A percentile compares a stretch with the other conserved stretches of the same genome.
Conservation (phyloP, 768 basidiomycete genomes). For the Macrolepiota albuminosa region DNA sequence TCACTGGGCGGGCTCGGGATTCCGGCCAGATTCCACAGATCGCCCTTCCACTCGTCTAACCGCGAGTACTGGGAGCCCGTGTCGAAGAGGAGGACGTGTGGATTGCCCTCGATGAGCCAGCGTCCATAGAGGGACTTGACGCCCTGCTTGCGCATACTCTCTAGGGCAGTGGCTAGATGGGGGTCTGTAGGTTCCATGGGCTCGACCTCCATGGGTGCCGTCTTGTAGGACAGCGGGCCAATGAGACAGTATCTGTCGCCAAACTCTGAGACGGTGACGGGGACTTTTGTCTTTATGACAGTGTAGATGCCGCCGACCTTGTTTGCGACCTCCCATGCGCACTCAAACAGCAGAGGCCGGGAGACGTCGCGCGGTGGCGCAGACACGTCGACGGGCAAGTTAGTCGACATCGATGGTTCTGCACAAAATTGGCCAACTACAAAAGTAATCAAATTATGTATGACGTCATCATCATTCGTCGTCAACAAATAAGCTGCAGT, state of each 20-base stretch:
- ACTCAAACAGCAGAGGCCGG: slow-evolving; percentile 84
- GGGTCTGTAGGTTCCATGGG: slow-evolving; percentile 83
- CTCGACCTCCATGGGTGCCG: slow-evolving; percentile 99
- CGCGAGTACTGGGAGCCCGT: slow-evolving; percentile 82
- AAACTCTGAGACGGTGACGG: slow-evolving; percentile 95
- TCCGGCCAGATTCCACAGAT: slow-evolving; percentile 97
- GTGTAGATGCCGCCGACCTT: slow-evolving; percentile 99
- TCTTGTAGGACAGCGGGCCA: slow-evolving; percentile 97
- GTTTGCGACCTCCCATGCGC: slow-evolving; percentile 98
- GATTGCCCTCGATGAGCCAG: slow-evolving; percentile 98
- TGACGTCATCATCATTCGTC: slow-evolving; percentile 11
- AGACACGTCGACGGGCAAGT: slow-evolving; percentile 21
- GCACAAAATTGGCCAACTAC: slow-evolving; percentile 1
- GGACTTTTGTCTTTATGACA: slow-evolving; percentile 99
- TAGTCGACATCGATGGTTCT: slow-evolving; percentile 12
- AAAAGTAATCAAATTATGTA: slow-evolving; percentile 6
- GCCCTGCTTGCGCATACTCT: slow-evolving; percentile 83
- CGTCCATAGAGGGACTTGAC: slow-evolving; percentile 94
- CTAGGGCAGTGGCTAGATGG: slow-evolving; percentile 68
- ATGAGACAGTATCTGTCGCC: slow-evolving; percentile 94
- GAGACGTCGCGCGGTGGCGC: slow-evolving; percentile 61
- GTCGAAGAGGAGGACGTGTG: slow-evolving; percentile 93
- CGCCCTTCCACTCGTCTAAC: slow-evolving; percentile 98
- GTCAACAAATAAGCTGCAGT: background rate
- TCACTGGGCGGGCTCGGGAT: slow-evolving; percentile 97